Conservation (phyloP, 768 basidiomycete species). For the Psilocybe sp. region DNA sequence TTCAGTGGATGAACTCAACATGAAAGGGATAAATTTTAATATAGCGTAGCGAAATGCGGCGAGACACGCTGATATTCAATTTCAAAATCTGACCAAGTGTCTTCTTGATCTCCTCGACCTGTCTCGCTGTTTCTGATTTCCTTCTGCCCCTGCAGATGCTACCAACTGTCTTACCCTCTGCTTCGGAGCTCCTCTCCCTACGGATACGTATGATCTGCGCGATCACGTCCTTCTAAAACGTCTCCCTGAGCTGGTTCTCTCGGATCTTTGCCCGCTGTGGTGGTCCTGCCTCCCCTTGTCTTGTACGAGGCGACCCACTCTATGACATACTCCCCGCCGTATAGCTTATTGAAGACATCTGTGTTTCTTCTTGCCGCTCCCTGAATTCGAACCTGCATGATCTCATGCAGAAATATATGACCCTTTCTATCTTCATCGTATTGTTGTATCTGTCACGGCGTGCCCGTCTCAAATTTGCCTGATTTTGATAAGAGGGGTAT, state of each 20-base stretch:
- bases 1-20: no score
- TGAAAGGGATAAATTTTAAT: no score
- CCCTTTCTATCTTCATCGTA: slow-evolving; percentile 28
- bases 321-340: slow-evolving; percentile 40
- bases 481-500: not conserved
- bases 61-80: not conserved
- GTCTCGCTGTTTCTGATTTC: not conserved
- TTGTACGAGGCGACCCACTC: slow-evolving; percentile 45
- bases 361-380: slow-evolving; percentile 42
- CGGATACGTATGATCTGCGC: slow-evolving; percentile 33
- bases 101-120: not conserved
- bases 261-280: slow-evolving; percentile 29
- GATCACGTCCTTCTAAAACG: slow-evolving; percentile 42
- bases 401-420: slow-evolving; percentile 46
- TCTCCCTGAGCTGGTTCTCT: slow-evolving; percentile 36
- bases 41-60: not conserved
- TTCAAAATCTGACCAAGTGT: not conserved
- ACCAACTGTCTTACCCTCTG: not conserved
- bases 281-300: slow-evolving; percentile 40
- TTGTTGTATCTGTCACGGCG: slow-evolving; percentile 17
- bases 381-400: slow-evolving; percentile 35
- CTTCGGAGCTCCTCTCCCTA: slow-evolving; percentile 25
- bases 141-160: not conserved
- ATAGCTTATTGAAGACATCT: slow-evolving; percentile 44
- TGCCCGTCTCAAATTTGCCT: not conserved